These are phyloP conservation scores for Polymyxa betae DNA, from an alignment of 208 protist genomes.

Conservation along the genomic window DNA sequence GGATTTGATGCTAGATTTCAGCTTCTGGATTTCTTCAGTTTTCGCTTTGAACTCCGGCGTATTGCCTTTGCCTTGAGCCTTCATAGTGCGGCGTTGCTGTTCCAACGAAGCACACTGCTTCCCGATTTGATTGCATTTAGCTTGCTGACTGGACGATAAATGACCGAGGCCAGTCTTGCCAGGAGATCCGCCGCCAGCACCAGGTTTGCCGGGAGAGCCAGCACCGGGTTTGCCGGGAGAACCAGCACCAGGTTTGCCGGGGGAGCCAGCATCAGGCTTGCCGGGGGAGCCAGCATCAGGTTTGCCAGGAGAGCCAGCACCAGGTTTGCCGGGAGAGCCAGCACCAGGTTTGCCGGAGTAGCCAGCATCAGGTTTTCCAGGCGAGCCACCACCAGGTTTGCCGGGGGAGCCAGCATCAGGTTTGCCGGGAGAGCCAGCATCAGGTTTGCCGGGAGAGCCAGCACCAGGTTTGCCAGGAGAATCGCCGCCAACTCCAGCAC, in stretches of 20 bases:
- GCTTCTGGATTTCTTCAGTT: not conserved
- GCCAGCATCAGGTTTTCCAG: not conserved
- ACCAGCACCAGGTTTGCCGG: not conserved
- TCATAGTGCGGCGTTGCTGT: not conserved
- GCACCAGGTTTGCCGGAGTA: not conserved
- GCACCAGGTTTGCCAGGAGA: not conserved
- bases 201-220: not conserved
- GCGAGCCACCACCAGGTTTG: not conserved
- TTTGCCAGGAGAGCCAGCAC: not conserved
- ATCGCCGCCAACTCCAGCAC: not conserved
- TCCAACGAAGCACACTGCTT: not conserved
- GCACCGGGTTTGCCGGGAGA: too few relatives aligned
- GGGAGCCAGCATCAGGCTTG: not conserved
- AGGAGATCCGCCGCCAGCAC: not conserved
- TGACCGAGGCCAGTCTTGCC: not conserved
- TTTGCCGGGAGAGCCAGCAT: not conserved
- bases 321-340: not conserved
- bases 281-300: not conserved
- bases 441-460: not conserved
- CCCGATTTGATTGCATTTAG: not conserved
- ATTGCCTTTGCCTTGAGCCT: not conserved
- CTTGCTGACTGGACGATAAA: not conserved
- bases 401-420: not conserved
- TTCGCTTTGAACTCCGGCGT: constrained; percentile 7
- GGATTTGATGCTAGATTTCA: not conserved